phyloP scores from a whole-genome alignment of 2,329 filamentous ascomycete species.

The Cladophialophora immunda region DNA sequence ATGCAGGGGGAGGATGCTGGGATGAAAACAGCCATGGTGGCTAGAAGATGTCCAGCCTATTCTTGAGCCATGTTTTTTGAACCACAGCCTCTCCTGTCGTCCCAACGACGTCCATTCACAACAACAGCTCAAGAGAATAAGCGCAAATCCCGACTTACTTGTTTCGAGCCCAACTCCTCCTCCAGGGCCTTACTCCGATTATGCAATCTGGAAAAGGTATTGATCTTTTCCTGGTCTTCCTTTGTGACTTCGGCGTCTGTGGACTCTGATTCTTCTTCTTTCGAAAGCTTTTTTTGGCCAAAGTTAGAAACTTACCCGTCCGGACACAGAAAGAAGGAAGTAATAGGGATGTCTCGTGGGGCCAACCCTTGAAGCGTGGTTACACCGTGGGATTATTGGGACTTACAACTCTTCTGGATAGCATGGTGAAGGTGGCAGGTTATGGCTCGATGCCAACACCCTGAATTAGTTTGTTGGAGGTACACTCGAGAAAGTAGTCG shows the following conservation, averaged over 20 bases:
- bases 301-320: constrained; percentile 5
- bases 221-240: constrained; percentile 99
- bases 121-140: neutral
- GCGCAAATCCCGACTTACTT: constrained; percentile 62
- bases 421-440: constrained; percentile 4
- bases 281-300: constrained; percentile 73
- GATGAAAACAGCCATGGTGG: neutral
- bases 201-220: constrained; percentile 93
- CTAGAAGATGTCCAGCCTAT: neutral
- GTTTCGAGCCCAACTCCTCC: constrained; percentile 81
- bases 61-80: neutral
- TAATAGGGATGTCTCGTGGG: neutral
- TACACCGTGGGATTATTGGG: neutral
- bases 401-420: constrained; percentile 30
- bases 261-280: constrained; percentile 83
- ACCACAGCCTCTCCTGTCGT: neutral
- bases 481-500: neutral
- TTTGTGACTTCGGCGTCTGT: constrained; percentile 91
- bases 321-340: neutral
- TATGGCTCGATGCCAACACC: neutral
- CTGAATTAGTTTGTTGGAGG: neutral
- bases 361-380: neutral
- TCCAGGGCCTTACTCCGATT: constrained; percentile 81
- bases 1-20: constrained; percentile 17
- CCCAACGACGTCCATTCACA: neutral